A percentile compares a stretch with the other conserved stretches of the same genome.
These are phyloP conservation scores for Oryza meyeriana DNA, from an alignment of 176 grass and related monocot species.

Conservation along the genomic window DNA sequence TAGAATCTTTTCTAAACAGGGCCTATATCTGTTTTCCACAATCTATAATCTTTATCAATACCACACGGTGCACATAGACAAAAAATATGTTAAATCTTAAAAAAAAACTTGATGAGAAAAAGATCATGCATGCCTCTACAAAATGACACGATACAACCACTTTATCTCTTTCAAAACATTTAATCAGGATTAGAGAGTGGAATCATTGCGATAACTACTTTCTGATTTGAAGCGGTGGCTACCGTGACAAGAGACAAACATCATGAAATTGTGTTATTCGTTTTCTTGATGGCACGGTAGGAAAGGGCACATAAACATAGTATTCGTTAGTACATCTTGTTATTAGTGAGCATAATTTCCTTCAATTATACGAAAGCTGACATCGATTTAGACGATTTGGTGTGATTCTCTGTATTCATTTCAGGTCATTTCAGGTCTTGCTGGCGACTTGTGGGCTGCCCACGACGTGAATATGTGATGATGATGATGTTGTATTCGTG, in stretches of 20 bases:
- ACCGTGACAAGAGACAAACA: not conserved
- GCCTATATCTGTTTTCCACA: not conserved
- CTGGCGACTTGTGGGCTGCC: conserved; percentile 20
- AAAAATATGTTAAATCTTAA: not conserved
- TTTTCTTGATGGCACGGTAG: not conserved
- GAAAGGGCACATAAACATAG: not conserved
- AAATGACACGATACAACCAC: not conserved
- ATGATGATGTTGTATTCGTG: conserved; percentile 17
- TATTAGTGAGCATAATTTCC: not conserved
- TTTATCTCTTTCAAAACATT: not conserved
- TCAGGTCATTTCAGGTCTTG: not conserved
- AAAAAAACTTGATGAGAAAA: not conserved
- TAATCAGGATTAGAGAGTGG: not conserved
- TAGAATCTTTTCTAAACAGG: no score
- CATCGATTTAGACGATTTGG: not conserved
- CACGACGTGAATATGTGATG: conserved; percentile 24
- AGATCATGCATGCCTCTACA: not conserved
- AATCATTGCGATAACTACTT: not conserved
- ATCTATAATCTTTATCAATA: not conserved
- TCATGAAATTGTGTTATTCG: not conserved
- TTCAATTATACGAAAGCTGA: not conserved
- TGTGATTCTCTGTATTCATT: not conserved
- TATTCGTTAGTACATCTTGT: not conserved
- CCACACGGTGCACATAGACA: not conserved
- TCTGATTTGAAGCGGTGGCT: not conserved